phyloP scores from a whole-genome alignment of 2,329 filamentous ascomycete genomes.

The Rachicladosporium sp. region DNA sequence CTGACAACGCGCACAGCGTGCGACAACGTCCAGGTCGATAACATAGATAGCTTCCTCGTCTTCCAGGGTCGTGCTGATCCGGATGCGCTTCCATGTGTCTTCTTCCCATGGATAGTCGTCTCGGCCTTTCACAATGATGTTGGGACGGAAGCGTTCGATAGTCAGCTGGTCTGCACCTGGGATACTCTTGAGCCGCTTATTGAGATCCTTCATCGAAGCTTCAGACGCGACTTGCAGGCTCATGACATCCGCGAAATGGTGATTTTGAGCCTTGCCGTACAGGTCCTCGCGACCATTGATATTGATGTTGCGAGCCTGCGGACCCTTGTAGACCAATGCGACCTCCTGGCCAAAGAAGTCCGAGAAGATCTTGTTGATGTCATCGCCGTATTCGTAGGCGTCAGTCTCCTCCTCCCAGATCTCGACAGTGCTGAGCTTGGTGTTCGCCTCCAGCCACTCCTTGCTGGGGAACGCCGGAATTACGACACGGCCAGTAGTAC shows the following conservation, averaged over 20 bases:
- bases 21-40: constrained; percentile 44
- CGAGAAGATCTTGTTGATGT: constrained; percentile 42
- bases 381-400: constrained; percentile 40
- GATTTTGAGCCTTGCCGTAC: constrained; percentile 35
- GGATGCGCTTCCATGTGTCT: constrained; percentile 50
- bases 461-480: constrained; percentile 44
- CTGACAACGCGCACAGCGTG: constrained; percentile 48
- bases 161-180: constrained; percentile 34
- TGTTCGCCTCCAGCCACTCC: constrained; percentile 44
- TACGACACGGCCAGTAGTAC: constrained; percentile 30
- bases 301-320: constrained; percentile 40
- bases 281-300: constrained; percentile 44
- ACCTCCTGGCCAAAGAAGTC: constrained; percentile 45
- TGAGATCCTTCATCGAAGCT: constrained; percentile 46
- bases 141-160: constrained; percentile 52
- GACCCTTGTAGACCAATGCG: constrained; percentile 50
- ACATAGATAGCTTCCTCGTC: constrained; percentile 22
- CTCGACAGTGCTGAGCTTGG: constrained; percentile 35
- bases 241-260: constrained; percentile 49
- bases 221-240: constrained; percentile 44
- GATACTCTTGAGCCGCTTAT: constrained; percentile 33
- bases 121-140: constrained; percentile 46
- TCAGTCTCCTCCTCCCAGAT: constrained; percentile 51
- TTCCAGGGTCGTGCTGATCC: constrained; percentile 28
- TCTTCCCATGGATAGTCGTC: constrained; percentile 44